A percentile compares a stretch with the other conserved stretches of the same genome.
phyloP scores from a whole-genome alignment of 2,329 filamentous ascomycete species.

The Trichophyton schoenleinii region DNA sequence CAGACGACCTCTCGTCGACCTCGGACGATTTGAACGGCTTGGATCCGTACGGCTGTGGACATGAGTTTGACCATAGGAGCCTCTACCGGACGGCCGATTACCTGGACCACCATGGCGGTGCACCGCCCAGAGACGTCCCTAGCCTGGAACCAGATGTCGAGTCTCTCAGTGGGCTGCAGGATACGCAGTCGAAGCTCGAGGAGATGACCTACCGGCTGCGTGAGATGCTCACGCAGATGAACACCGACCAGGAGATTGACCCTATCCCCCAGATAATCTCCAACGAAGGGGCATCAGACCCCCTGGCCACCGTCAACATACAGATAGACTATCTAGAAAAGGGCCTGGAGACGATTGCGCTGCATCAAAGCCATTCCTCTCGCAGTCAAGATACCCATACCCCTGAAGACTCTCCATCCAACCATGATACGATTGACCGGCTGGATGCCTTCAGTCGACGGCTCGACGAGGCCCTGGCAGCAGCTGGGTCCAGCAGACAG shows the following conservation, averaged over 20 bases:
- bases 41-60: constrained; percentile 22
- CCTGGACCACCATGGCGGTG: constrained; percentile 38
- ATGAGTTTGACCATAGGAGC: constrained; percentile 65
- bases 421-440: constrained; percentile 41
- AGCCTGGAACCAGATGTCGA: constrained; percentile 11
- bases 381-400: constrained; percentile 12
- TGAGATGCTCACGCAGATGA: constrained; percentile 47
- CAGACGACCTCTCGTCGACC: constrained; percentile 27
- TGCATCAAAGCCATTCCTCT: constrained; percentile 31
- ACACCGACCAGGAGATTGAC: constrained; percentile 25
- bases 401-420: constrained; percentile 24
- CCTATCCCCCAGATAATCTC: constrained; percentile 25
- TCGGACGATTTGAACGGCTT: constrained; percentile 3
- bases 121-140: constrained; percentile 8
- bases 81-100: constrained; percentile 59
- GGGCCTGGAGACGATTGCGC: constrained; percentile 48
- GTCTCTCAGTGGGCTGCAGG: constrained; percentile 40
- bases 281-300: constrained; percentile 18
- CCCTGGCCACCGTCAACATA: constrained; percentile 29
- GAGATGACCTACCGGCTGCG: constrained; percentile 54
- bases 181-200: constrained; percentile 55
- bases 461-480: constrained; percentile 46
- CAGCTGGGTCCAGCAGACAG: constrained; percentile 32
- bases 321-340: constrained; percentile 63
- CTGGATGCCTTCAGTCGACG: constrained; percentile 48